phyloP scores from a whole-genome alignment of 1,139 yeast species.

The Chernovozyma aurita region DNA sequence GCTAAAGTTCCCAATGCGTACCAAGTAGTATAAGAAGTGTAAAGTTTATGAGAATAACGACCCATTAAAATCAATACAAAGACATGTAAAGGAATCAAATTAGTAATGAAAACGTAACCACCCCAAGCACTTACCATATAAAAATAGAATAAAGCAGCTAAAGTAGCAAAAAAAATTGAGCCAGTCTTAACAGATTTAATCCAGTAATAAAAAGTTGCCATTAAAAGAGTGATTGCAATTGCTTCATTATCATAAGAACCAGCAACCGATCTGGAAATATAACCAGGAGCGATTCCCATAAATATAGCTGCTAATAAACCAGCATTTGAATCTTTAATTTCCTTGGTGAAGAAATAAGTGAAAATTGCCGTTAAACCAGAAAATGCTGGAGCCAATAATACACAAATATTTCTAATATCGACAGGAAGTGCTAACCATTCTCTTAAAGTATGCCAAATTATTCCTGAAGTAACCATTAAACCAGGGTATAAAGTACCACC shows the following conservation, averaged over 20 bases:
- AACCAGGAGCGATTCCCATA: conserved; percentile 98
- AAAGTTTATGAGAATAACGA: conserved; percentile 75
- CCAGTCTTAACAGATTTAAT: conserved; percentile 90
- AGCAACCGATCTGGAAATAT: conserved; percentile 96
- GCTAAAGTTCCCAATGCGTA: conserved; percentile 94
- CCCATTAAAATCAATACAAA: conserved; percentile 93
- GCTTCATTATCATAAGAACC: conserved; percentile 99
- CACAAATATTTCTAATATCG: conserved; percentile 95
- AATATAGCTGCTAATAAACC: conserved; percentile 91
- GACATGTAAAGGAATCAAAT: conserved; percentile 93
- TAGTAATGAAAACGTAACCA: conserved; percentile 97
- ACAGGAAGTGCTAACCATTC: conserved; percentile 70
- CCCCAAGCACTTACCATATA: conserved; percentile 99
- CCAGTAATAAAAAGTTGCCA: conserved; percentile 97
- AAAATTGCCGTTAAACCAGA: conserved; percentile 90
- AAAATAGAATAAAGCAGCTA: conserved; percentile 86
- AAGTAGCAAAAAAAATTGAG: conserved; percentile 76
- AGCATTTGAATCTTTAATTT: conserved; percentile 86
- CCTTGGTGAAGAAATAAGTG: conserved; percentile 85
- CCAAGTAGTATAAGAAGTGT: conserved; percentile 95
- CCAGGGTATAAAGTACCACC: conserved; percentile 99
- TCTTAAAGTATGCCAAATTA: conserved; percentile 73
- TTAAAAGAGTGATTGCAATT: conserved; percentile 90
- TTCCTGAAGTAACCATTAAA: conserved; percentile 92
- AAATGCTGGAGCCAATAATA: conserved; percentile 93